These are phyloP conservation scores for Solanum piurae DNA, from an alignment of 257 asterid species.

Conservation along the genomic window DNA sequence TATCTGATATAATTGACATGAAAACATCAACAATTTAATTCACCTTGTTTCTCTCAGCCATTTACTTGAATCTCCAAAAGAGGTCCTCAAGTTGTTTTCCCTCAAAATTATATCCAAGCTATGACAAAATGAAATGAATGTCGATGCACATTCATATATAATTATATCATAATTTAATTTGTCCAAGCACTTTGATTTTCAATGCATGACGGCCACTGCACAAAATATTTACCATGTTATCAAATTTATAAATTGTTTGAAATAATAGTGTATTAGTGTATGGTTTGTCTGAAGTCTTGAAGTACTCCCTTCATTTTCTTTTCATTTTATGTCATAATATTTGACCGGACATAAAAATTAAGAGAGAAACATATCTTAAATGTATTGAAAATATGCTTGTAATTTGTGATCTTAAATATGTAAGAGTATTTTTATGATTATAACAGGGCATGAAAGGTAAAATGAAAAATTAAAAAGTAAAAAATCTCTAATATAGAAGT, in stretches of 20 bases:
- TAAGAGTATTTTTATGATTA: background rate
- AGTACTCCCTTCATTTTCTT: background rate
- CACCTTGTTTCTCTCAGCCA: constrained; percentile 86
- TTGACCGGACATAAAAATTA: background rate
- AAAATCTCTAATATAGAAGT: background rate
- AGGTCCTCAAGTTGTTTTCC: constrained; percentile 80
- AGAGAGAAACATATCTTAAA: background rate
- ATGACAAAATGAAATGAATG: background rate
- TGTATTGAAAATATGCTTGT: background rate
- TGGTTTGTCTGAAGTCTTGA: too few relatives aligned
- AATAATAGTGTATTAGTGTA: too few relatives aligned
- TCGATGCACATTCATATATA: background rate
- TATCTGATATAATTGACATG: too few relatives aligned
- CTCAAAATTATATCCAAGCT: constrained; percentile 82
- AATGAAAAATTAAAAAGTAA: background rate
- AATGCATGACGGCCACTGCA: constrained; percentile 89
- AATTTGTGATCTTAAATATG: background rate
- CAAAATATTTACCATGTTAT: background rate
- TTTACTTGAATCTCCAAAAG: constrained; percentile 71
- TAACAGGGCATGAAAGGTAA: background rate
- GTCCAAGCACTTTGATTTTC: constrained; percentile 64
- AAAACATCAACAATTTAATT: background rate
- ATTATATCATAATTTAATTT: background rate
- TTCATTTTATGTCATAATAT: background rate
- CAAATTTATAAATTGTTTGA: too few relatives aligned